phyloP scores from a whole-genome alignment of 805 yeast species.

The Sporopachydermia lactativora region DNA sequence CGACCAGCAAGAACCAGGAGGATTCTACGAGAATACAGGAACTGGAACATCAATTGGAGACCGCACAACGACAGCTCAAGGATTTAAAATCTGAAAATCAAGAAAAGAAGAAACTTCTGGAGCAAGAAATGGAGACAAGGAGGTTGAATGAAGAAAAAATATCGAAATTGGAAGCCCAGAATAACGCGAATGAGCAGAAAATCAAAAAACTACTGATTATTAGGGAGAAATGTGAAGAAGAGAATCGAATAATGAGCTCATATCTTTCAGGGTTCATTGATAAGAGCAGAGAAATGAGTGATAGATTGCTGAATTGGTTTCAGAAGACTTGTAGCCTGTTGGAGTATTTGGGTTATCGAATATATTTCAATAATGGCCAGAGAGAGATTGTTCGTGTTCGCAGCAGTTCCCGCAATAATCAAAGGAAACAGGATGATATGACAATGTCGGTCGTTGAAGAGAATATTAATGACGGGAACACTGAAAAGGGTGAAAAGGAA shows the following conservation, averaged over 20 bases:
- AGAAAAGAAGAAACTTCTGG: neutral
- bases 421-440: too few species aligned
- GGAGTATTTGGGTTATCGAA: neutral
- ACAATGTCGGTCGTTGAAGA: neutral
- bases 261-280: neutral
- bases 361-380: neutral
- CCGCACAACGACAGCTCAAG: neutral
- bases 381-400: neutral
- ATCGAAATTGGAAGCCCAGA: neutral
- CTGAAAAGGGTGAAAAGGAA: neutral
- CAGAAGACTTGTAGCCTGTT: slow-evolving; percentile 1
- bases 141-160: neutral
- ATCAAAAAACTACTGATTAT: neutral
- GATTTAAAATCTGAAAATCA: neutral
- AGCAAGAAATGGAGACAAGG: neutral
- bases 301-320: neutral
- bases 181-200: neutral
- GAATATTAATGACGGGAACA: neutral
- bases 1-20: too few species aligned
- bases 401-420: too few species aligned
- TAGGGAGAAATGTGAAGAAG: neutral
- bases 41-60: too few species aligned
- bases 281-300: neutral
- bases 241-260: neutral
- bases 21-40: too few species aligned